Evolutionary conservation across 345 rosid genomes (phyloP), one percentile per base, ranked within the genome.

Genomic region (Triadica sebifera): DNA sequence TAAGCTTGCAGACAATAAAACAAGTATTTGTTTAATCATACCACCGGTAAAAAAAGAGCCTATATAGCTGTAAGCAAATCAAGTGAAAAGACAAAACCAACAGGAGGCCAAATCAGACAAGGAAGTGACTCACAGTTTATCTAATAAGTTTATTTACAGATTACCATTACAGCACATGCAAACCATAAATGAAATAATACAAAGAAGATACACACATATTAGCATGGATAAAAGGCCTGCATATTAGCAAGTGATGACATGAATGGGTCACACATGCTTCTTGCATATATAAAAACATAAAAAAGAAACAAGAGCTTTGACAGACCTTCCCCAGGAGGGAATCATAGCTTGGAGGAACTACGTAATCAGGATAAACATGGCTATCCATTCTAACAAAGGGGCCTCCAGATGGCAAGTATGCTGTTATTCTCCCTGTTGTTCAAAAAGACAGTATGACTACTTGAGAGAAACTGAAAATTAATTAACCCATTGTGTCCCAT

Each of bases 351-450:
- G 99, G 99, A 69, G 99, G 99, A 81, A 95, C 99, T 75, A 92
- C 92, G 67, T 93, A 95, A 81, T 91, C 98, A 29, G 99, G 89
- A 86, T 95, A 95, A 9, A 95, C 90, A 73, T 92, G 99, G 85
- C 99, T 95, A 72, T 95, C 99, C 98, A 95, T 95, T 85, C 99
- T 85, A 67, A 95, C 98, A 81, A 92, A 92, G n/a, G 99, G 99
- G 62, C 99, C 99, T 87, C 99, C 98, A 78, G 99, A 89, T 72
- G 99, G 99, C 79, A 95, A 81, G 77, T 95, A 95, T 59, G 99
- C 81, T 72, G 97, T 92, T 84, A 95, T 91, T 83, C 96, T 92
- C 68, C 99, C 99, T 95, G 91, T 70, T 15, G 70, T 69, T 70
- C 45, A 60, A 79, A 67, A 67, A 59, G 51, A 24, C 49, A 17